phyloP scores from a whole-genome alignment of 345 rosid genomes.

The Nephelium lappaceum region DNA sequence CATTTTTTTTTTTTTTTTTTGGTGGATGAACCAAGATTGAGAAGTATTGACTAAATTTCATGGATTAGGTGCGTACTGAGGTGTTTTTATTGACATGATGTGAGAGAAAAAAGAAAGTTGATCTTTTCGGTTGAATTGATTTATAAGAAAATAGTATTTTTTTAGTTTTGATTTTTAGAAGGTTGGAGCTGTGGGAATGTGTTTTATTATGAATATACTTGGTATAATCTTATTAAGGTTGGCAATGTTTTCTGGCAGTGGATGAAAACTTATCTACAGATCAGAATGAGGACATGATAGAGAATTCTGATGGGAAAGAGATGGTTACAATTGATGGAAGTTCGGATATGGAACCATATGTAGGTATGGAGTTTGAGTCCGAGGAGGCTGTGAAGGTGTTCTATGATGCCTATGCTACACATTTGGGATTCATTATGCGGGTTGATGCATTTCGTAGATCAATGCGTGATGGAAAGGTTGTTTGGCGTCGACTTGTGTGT shows the following conservation, averaged over 20 bases:
- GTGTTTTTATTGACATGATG: neutral
- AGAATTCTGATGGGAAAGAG: constrained; percentile 29
- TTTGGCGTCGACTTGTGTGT: constrained; percentile 59
- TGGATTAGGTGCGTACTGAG: neutral
- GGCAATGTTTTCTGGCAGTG: constrained; percentile 31
- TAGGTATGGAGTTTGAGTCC: constrained; percentile 53
- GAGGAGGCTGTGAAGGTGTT: constrained; percentile 48
- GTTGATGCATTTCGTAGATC: constrained; percentile 54
- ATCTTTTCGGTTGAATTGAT: neutral
- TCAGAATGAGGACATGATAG: constrained; percentile 28
- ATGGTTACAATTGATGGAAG: constrained; percentile 18
- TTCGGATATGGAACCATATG: constrained; percentile 35
- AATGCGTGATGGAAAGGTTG: constrained; percentile 54
- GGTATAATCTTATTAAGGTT: neutral
- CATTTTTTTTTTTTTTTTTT: too few species aligned
- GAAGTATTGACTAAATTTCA: neutral
- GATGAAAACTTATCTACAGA: constrained; percentile 31
- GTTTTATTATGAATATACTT: neutral
- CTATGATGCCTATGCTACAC: constrained; percentile 47
- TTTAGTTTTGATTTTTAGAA: neutral
- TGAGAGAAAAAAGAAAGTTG: neutral
- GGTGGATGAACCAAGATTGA: neutral
- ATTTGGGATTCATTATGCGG: constrained; percentile 49
- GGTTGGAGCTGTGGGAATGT: neutral
- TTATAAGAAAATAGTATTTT: neutral